Conservation (phyloP, 306 rosid genomes). For the Bauhinia variegata region DNA sequence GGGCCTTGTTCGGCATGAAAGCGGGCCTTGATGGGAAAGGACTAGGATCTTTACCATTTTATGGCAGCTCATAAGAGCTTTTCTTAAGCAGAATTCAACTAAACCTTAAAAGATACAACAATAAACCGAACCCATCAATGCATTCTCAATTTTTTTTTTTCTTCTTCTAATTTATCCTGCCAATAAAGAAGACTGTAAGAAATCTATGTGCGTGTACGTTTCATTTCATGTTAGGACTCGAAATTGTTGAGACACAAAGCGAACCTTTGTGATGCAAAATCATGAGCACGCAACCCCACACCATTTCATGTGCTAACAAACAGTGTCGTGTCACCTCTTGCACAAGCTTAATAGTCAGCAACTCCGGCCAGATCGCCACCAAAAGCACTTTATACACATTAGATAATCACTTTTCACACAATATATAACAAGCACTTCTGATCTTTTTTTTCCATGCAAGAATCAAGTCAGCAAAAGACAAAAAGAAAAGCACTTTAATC, state of each 20-base stretch:
- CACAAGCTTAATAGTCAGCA: not conserved
- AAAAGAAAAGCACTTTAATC: constrained; percentile 20
- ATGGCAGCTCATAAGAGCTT: constrained; percentile 3
- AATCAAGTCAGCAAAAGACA: not conserved
- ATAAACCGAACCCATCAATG: constrained; percentile 20
- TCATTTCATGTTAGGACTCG: not conserved
- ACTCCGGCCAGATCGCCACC: constrained; percentile 9
- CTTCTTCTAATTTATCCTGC: no score
- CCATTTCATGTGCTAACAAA: not conserved
- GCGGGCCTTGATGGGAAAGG: no score
- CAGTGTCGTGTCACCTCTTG: no score
- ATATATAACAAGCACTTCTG: constrained; percentile 27
- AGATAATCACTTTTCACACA: constrained; percentile 9
- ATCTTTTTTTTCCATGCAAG: not conserved
- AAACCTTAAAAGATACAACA: constrained; percentile 27
- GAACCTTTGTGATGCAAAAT: constrained; percentile 10
- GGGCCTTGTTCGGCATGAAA: no score
- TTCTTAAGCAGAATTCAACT: not conserved
- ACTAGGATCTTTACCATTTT: no score
- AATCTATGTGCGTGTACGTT: no score
- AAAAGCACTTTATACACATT: constrained; percentile 29
- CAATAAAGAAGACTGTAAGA: no score
- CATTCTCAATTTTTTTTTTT: constrained; percentile 1
- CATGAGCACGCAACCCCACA: not conserved
- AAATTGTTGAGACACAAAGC: not conserved